Conservation (phyloP, 176 grass and related monocot species). For the Saccharum officinarum region DNA sequence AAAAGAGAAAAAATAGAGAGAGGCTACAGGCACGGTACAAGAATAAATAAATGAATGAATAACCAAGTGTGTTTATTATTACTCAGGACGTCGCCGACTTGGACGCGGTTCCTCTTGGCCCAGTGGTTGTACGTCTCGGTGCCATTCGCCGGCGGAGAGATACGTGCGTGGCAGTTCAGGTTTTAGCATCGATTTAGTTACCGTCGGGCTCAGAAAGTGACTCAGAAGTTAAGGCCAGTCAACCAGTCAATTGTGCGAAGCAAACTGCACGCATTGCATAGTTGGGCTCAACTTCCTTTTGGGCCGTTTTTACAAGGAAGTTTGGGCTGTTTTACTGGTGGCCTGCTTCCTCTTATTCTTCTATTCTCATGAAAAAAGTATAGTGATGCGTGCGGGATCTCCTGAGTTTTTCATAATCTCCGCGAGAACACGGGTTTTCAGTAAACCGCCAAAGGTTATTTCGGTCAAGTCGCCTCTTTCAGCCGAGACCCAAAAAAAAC, state of each 20-base stretch:
- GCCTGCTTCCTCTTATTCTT: too few relatives aligned
- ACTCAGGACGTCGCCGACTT: conserved; percentile 70
- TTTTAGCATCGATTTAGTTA: neutral
- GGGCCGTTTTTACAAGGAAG: neutral
- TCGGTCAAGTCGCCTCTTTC: neutral
- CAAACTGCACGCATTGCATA: too few relatives aligned
- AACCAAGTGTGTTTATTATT: too few relatives aligned
- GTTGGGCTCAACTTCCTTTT: neutral
- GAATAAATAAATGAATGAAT: too few relatives aligned
- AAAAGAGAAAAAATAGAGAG: too few relatives aligned
- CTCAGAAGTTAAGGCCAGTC: neutral
- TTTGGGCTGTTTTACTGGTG: neutral
- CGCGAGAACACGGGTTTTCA: neutral
- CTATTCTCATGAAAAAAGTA: too few relatives aligned
- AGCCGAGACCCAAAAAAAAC: neutral
- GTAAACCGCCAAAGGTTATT: neutral
- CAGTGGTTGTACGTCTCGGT: conserved; percentile 79
- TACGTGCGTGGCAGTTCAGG: neutral
- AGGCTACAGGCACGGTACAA: too few relatives aligned
- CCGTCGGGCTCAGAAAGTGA: neutral
- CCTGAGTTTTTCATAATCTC: neutral
- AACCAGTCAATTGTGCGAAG: neutral
- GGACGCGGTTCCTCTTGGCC: conserved; percentile 63
- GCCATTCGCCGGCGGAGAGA: conserved; percentile 37
- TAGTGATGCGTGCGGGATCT: neutral